Base-by-base conservation (phyloP, 371 early-diverging fungal genomes). In the Fennellomyces sp. region DNA sequence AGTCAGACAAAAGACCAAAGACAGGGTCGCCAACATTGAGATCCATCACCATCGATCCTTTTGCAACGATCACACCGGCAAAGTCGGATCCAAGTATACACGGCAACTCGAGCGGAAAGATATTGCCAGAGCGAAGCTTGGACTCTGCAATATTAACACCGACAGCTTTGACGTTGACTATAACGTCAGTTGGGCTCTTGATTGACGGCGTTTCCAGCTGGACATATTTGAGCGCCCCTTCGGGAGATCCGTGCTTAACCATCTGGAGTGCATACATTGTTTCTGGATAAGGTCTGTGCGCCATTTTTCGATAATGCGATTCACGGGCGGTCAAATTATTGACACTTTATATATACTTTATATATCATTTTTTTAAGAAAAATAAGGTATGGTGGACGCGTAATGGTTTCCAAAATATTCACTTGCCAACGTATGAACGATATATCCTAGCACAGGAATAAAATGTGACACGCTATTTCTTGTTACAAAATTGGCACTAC, bases 81-180 rank as follows among this genome's bases (percentile, higher is more conserved):
- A 65, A 78, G 60, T 84, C 85, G 35, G 67, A 58, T 17, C 85
- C 85, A 3, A 75, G 21, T 38, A 81, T 62, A 19, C 30, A 27
- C 8, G 84, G 82, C 7, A 63, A 31, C 2, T 1, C 17, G 0
- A 25, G 21, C 5, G 47, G 42, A 23, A n/a, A 42, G 6, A 15
- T 17, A 3, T 72, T 75, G 15, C 78, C 78, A 17, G 56, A 0
- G 5, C 71, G 58, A 8, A 54, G 3, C 51, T 88, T 88, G 56
- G 71, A 75, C 38, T 89, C 90, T 3, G 82, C 74, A 13, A 88
- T 86, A 47, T 89, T 89, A 12, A 85, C 59, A 7, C 85, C 84
- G 2, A 81, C 72, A 8, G 84, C 83, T n/a, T 72, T 66, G 36
- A 89, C 73, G 42, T 77, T 65, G 17, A 88, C 67, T 11, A 88